These are phyloP conservation scores for Thelephora ganbajun DNA, from an alignment of 768 basidiomycete genomes.

Conservation along the genomic window DNA sequence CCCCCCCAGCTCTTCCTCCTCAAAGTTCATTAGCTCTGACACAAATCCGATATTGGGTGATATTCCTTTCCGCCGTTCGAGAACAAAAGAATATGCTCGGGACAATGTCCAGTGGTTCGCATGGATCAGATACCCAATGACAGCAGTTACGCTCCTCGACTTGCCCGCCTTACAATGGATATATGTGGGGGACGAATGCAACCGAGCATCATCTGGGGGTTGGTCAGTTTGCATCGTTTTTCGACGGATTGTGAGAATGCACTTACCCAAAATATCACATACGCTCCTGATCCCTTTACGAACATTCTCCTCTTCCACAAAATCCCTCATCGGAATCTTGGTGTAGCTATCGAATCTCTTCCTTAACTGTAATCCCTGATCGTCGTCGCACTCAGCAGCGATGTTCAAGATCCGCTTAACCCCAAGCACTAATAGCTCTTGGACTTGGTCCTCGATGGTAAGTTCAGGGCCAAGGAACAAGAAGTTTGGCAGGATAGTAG, in stretches of 20 bases:
- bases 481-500: conserved; percentile 84
- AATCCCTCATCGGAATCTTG: conserved; percentile 88
- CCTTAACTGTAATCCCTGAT: conserved; percentile 54
- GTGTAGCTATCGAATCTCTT: conserved; percentile 72
- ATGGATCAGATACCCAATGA: conserved; percentile 95
- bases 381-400: conserved; percentile 81
- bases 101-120: conserved; percentile 95
- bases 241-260: not conserved
- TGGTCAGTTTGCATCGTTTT: not conserved
- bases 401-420: conserved; percentile 86
- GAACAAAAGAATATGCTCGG: conserved; percentile 81
- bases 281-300: conserved; percentile 69
- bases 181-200: conserved; percentile 82
- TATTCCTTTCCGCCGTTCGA: conserved; percentile 86
- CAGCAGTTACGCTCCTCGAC: conserved; percentile 90
- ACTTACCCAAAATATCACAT: conserved; percentile 76
- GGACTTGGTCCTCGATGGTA: conserved; percentile 57
- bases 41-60: conserved; percentile 98
- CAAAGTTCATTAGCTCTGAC: conserved; percentile 92
- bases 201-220: conserved; percentile 68
- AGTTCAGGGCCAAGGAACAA: conserved; percentile 87
- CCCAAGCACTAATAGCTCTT: conserved; percentile 58
- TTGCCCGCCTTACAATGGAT: conserved; percentile 97
- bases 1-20: conserved; percentile 78
- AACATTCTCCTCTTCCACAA: conserved; percentile 88